Evolutionary conservation across 164 flowering plant genomes (phyloP).

Genomic region (Saururus chinensis): DNA sequence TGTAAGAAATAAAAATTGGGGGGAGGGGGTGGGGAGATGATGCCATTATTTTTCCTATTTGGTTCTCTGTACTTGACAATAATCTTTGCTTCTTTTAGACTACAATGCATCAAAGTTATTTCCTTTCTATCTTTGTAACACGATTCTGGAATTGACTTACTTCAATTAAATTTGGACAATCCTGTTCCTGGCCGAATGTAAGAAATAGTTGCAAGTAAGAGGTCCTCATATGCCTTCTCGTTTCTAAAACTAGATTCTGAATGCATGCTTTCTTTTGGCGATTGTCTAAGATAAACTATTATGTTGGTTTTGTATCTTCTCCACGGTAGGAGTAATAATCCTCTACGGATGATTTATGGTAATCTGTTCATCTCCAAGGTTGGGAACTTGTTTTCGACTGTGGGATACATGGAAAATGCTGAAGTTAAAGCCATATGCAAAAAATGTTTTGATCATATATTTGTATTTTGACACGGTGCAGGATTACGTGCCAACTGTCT

Average conservation of each 20-base stretch:
- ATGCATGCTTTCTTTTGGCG: not conserved
- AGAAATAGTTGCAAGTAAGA: not conserved
- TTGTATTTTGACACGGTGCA: constrained; percentile 16
- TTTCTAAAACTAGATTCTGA: no score
- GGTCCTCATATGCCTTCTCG: not conserved
- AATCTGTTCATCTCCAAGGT: not conserved
- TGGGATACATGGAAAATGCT: not conserved
- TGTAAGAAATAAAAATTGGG: no score
- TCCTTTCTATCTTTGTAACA: no score
- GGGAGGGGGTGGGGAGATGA: no score
- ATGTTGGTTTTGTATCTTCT: not conserved
- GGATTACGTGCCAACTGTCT: constrained; percentile 97
- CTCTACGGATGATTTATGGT: not conserved
- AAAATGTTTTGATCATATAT: not conserved
- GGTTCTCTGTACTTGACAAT: no score
- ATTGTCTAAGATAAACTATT: not conserved
- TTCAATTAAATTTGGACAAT: no score
- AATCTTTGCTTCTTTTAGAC: no score
- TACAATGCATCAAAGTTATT: no score
- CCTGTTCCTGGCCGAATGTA: not conserved
- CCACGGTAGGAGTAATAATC: not conserved
- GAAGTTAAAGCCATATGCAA: not conserved
- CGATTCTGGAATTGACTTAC: not conserved
- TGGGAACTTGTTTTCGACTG: not conserved
- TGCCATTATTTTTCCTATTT: no score